Evolutionary conservation across 768 basidiomycete genomes (phyloP).

Genomic region (Cantharellus cinnabarinus): DNA sequence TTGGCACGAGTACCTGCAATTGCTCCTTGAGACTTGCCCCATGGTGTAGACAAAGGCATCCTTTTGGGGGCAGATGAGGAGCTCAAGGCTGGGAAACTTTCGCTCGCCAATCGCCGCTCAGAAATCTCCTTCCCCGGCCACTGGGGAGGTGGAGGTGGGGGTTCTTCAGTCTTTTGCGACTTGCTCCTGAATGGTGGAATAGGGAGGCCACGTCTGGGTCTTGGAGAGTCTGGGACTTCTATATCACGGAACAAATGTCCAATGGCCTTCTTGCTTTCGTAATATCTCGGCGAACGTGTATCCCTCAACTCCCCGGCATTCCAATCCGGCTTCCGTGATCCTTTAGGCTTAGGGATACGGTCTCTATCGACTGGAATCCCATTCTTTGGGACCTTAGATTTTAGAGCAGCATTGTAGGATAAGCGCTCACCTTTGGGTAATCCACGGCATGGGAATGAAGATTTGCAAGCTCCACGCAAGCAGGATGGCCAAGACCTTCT

Average conservation of each 20-base stretch:
- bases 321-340: neutral
- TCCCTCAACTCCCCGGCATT: neutral
- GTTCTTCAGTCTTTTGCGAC: neutral
- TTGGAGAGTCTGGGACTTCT: neutral
- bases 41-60: too few relatives aligned
- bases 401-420: neutral
- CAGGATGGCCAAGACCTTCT: constrained; percentile 27
- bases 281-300: neutral
- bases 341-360: neutral
- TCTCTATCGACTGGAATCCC: neutral
- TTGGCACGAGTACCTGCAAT: too few relatives aligned
- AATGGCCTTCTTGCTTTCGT: neutral
- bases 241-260: constrained; percentile 1
- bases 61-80: too few relatives aligned
- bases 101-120: neutral
- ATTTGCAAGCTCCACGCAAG: constrained; percentile 32
- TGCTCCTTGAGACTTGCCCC: too few relatives aligned
- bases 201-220: neutral
- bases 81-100: too few relatives aligned
- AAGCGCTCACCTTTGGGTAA: constrained; percentile 7
- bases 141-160: neutral
- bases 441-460: constrained; percentile 23
- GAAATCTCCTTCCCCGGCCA: neutral
- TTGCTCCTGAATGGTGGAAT: neutral
- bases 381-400: neutral